These are phyloP conservation scores for Aureoboletus auriporus DNA, from an alignment of 768 basidiomycete species.

Conservation along the genomic window DNA sequence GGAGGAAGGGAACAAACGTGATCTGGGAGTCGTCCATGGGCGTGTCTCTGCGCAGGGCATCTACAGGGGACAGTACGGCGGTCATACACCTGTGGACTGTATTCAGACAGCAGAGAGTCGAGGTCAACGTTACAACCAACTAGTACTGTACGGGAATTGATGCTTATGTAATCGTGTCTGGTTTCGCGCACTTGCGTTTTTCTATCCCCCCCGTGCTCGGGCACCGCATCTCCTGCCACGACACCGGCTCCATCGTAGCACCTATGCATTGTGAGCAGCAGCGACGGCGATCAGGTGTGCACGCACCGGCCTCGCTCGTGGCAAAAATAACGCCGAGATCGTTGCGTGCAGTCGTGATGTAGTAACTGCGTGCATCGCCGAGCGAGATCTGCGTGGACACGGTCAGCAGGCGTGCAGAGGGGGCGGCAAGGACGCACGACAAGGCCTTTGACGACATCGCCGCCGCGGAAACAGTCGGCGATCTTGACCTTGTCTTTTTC, in stretches of 20 bases:
- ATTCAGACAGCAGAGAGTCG: slow-evolving; percentile 12
- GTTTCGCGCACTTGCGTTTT: slow-evolving; percentile 84
- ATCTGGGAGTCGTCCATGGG: slow-evolving; percentile 60
- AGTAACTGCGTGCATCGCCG: slow-evolving; percentile 89
- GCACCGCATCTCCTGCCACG: slow-evolving; percentile 91
- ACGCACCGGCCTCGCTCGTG: slow-evolving; percentile 77
- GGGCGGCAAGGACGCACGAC: slow-evolving; percentile 55
- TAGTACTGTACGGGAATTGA: not conserved
- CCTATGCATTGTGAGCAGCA: slow-evolving; percentile 38
- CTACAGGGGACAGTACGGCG: slow-evolving; percentile 58
- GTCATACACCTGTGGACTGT: slow-evolving; percentile 43
- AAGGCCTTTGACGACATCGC: slow-evolving; percentile 82
- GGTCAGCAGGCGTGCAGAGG: slow-evolving; percentile 3
- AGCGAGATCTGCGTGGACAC: slow-evolving; percentile 65
- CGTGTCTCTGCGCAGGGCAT: slow-evolving; percentile 60
- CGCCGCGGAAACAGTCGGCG: slow-evolving; percentile 86
- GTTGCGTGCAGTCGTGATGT: slow-evolving; percentile 86
- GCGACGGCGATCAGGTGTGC: not conserved
- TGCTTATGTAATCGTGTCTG: slow-evolving; percentile 43
- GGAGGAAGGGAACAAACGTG: slow-evolving; percentile 38
- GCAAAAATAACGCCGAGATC: slow-evolving; percentile 91
- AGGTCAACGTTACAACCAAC: slow-evolving; percentile 14
- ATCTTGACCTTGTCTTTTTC: slow-evolving; percentile 90
- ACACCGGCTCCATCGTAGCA: slow-evolving; percentile 78
- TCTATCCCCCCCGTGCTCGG: slow-evolving; percentile 76